phyloP scores from a whole-genome alignment of 2,329 filamentous ascomycete species.

The Pestalotiopsis fici region DNA sequence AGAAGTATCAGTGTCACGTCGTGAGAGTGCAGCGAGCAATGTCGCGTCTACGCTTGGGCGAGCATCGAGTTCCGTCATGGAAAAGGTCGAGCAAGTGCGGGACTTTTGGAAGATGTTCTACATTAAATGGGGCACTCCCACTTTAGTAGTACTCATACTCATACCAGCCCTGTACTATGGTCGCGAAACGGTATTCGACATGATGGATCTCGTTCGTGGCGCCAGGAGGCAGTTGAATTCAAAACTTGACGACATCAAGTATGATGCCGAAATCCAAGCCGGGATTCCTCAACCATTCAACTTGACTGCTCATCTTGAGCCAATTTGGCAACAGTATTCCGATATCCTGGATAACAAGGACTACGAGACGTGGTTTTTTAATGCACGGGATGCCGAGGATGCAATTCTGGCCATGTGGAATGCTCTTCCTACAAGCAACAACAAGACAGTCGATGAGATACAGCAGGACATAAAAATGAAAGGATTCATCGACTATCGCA shows the following conservation, averaged over 20 bases:
- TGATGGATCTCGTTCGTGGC: not conserved
- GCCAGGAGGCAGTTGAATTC: not conserved
- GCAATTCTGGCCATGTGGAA: conserved; percentile 6
- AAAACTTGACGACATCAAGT: not conserved
- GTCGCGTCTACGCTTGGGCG: not conserved
- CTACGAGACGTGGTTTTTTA: conserved; percentile 9
- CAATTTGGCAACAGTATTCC: not conserved
- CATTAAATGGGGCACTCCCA: not conserved
- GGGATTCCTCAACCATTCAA: not conserved
- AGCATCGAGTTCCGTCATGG: not conserved
- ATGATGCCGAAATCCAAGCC: not conserved
- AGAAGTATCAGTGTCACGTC: not conserved
- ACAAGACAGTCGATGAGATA: not conserved
- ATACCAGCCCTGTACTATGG: not conserved
- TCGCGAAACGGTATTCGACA: not conserved
- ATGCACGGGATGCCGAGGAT: conserved; percentile 8
- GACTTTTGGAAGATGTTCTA: not conserved
- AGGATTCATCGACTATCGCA: conserved; percentile 6
- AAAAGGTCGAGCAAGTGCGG: not conserved
- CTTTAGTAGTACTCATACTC: not conserved
- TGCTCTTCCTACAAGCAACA: not conserved
- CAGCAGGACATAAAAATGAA: not conserved
- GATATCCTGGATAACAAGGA: conserved; percentile 3
- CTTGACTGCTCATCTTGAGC: not conserved
- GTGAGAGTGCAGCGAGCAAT: not conserved